Evolutionary conservation across 2,329 filamentous ascomycete species (phyloP).

Genomic region (Rhexocercosporidium sp.): DNA sequence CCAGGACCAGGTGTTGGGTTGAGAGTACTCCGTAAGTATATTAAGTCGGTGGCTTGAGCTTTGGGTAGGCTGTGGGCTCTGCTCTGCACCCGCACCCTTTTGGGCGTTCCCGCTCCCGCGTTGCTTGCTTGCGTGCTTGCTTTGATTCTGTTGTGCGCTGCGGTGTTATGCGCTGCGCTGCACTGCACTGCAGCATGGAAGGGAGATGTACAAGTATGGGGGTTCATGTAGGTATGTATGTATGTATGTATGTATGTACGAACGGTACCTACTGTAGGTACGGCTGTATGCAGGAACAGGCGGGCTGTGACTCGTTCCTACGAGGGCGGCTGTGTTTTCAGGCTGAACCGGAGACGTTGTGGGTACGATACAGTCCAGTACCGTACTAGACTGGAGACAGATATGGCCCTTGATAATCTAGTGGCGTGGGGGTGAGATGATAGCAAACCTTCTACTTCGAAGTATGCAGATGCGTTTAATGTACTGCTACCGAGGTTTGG

Average conservation of each 20-base stretch:
- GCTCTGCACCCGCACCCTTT: too few species aligned
- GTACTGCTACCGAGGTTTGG: too few species aligned
- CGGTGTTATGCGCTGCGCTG: not conserved
- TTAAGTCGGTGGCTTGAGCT: not conserved
- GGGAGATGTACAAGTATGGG: not conserved
- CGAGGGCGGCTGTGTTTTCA: not conserved
- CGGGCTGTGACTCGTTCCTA: not conserved
- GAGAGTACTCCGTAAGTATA: too few species aligned
- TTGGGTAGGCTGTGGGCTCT: not conserved
- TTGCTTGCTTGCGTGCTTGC: too few species aligned
- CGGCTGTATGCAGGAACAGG: slow-evolving; percentile 7
- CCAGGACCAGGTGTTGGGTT: too few species aligned
- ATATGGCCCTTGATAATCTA: not conserved
- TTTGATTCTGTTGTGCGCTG: not conserved
- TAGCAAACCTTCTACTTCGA: too few species aligned
- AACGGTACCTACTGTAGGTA: not conserved
- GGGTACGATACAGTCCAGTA: not conserved
- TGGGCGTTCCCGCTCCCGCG: not conserved
- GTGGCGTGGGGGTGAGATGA: not conserved
- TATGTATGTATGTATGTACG: slow-evolving; percentile 1
- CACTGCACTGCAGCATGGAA: not conserved
- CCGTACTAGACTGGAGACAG: not conserved
- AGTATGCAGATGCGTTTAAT: too few species aligned
- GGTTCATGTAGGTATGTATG: not conserved
- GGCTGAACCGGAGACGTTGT: not conserved